Evolutionary conservation across 495 filamentous ascomycete genomes (phyloP), one percentile per base, ranked within the genome.

Genomic region (Neurospora hispaniola): DNA sequence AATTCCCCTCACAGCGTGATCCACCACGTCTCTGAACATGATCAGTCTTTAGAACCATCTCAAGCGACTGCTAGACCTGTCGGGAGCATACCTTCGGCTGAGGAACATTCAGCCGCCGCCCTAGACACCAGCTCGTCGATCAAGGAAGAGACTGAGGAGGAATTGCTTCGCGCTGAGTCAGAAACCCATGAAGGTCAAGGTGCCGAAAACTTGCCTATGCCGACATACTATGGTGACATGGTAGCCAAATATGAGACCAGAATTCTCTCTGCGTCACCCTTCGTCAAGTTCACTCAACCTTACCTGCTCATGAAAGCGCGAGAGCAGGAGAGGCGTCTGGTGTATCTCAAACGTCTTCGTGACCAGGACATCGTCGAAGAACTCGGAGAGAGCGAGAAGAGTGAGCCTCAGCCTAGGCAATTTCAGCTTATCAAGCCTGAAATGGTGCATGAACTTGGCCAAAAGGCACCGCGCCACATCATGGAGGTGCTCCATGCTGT

Each of bases 221-320:
- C 96, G 35, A 94, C 92, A 2, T 97, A 93, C 75, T 98, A 98
- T 79, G 91, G 93, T 75, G 92, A 98, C 78, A 93, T 98, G 88
- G 93, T 98, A 43, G 90, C 93, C 59, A 94, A 96, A 76, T 92
- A 96, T 78, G 85, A 94, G 74, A 97, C 94, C 3, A 95, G 92
- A 76, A 89, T 99, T 69, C 83, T 99, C n/a, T 98, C 96, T 9
- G 92, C 94, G 1, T 98, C 96, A 1, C 96, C 96, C 5, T 98
- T 97, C 76, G 96, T 98, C 59, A 94, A 92, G 80, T 98, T 98
- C 77, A 90, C 91, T 78, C 92, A 94, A 77, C 96, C 96, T 2
- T 97, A 98, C 81, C 86, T 98, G 14, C 86, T 99, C 20, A 96
- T 94, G 89, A 91, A 90, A 71, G 92, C 94, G 66, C 89, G 96